phyloP scores from a whole-genome alignment of 257 asterid species.

The Solanum verrucosum region DNA sequence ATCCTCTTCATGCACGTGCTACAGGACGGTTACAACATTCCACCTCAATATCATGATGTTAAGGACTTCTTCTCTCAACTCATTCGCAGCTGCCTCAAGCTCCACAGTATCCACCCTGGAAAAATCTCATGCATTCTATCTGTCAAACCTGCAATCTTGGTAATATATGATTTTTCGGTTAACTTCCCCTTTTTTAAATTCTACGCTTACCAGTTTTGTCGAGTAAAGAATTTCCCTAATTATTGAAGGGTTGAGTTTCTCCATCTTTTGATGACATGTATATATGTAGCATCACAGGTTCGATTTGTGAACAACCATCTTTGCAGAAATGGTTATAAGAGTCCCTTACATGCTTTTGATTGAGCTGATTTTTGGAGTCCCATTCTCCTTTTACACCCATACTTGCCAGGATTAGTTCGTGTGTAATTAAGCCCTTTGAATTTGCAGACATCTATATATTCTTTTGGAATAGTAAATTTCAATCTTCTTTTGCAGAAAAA shows the following conservation, averaged over 20 bases:
- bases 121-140: slow-evolving; percentile 56
- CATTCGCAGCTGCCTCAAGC: slow-evolving; percentile 8
- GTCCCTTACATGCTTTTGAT: background rate
- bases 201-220: background rate
- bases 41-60: slow-evolving; percentile 21
- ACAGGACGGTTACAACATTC: slow-evolving; percentile 14
- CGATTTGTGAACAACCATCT: no score
- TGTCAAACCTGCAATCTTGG: slow-evolving; percentile 57
- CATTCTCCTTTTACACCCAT: background rate
- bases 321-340: background rate
- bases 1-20: slow-evolving; percentile 10
- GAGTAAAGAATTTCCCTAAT: background rate
- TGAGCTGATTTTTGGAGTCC: background rate
- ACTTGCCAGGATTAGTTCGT: background rate
- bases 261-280: background rate
- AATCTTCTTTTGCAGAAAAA: background rate
- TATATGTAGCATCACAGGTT: background rate
- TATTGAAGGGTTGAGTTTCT: background rate
- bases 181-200: background rate
- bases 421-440: background rate
- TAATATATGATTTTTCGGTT: slow-evolving; percentile 7
- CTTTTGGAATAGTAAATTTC: background rate
- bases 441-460: background rate
- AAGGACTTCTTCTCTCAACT: slow-evolving; percentile 7
- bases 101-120: slow-evolving; percentile 39